A percentile compares a stretch with the other conserved stretches of the same genome.
Conservation (phyloP, 306 rosid species). For the Hippophae tibetana region DNA sequence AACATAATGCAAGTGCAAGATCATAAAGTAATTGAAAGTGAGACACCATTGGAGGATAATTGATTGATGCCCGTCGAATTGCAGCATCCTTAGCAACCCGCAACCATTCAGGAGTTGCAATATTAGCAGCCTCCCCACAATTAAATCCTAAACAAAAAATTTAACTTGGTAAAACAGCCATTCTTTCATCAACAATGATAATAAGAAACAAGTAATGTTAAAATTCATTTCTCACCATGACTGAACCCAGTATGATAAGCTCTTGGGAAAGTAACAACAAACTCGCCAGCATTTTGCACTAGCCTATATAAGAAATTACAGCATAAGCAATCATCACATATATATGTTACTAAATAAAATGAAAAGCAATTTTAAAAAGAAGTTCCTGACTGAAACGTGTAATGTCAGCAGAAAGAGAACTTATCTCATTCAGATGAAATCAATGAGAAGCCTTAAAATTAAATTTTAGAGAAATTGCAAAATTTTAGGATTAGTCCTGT, state of each 20-base stretch:
- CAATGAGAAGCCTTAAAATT: too few species aligned
- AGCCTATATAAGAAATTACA: conserved; percentile 33
- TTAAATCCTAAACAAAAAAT: conserved; percentile 63
- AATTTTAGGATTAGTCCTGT: too few species aligned
- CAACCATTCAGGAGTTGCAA: conserved; percentile 99
- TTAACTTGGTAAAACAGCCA: conserved; percentile 21
- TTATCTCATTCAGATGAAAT: too few species aligned
- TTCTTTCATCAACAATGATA: conserved; percentile 11
- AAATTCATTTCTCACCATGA: conserved; percentile 62
- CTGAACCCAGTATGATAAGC: conserved; percentile 99
- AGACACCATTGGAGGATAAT: conserved; percentile 97
- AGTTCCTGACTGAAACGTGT: too few species aligned
- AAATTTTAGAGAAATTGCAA: too few species aligned
- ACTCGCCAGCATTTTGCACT: conserved; percentile 98
- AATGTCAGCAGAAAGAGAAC: too few species aligned
- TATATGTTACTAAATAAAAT: too few species aligned
- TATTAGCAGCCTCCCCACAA: conserved; percentile 96
- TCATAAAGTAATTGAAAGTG: conserved; percentile 97
- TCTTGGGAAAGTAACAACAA: conserved; percentile 98
- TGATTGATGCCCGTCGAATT: conserved; percentile 90
- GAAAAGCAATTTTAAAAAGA: neutral
- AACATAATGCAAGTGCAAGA: conserved; percentile 82
- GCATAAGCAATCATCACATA: neutral
- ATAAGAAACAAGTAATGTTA: neutral
- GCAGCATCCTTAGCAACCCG: conserved; percentile 96